A percentile compares a stretch with the other conserved stretches of the same genome.
Conservation (phyloP, 1,284 basidiomycete genomes). For the Trametes versicolor region DNA sequence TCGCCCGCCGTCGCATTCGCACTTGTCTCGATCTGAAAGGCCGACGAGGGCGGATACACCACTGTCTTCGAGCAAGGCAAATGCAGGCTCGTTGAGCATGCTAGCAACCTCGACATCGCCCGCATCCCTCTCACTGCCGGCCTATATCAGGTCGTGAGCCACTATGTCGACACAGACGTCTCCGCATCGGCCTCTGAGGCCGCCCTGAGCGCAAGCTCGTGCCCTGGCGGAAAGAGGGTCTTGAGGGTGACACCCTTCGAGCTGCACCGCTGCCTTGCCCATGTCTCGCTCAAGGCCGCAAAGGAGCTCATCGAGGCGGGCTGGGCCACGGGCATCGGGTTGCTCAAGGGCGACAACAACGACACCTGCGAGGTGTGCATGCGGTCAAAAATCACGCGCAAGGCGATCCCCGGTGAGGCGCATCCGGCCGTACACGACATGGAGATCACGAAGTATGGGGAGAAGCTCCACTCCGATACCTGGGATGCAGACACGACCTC, state of each 20-base stretch:
- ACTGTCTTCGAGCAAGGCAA: slow-evolving; percentile 35
- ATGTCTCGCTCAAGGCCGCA: slow-evolving; percentile 42
- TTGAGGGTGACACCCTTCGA: slow-evolving; percentile 37
- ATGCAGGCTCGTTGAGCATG: slow-evolving; percentile 36
- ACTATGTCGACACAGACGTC: not conserved
- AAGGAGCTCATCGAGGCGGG: slow-evolving; percentile 40
- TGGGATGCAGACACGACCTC: slow-evolving; percentile 48
- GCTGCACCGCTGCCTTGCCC: slow-evolving; percentile 47
- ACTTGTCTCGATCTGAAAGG: slow-evolving; percentile 44
- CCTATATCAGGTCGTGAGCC: slow-evolving; percentile 40
- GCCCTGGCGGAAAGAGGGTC: slow-evolving; percentile 6
- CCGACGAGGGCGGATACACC: slow-evolving; percentile 40
- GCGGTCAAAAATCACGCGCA: slow-evolving; percentile 44
- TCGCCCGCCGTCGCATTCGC: slow-evolving; percentile 47
- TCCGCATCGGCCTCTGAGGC: slow-evolving; percentile 5
- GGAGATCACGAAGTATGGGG: slow-evolving; percentile 41
- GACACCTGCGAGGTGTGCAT: slow-evolving; percentile 47
- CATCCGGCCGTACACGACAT: slow-evolving; percentile 33
- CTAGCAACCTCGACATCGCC: slow-evolving; percentile 30
- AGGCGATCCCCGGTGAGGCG: slow-evolving; percentile 43
- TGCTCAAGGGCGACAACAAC: slow-evolving; percentile 30
- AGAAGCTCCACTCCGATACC: slow-evolving; percentile 49
- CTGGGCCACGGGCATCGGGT: slow-evolving; percentile 41
- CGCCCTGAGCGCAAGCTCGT: not conserved
- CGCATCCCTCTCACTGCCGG: slow-evolving; percentile 39